Percentiles rank a stretch among this genome's conserved stretches.
phyloP scores from a whole-genome alignment of 2,329 filamentous ascomycete species.

The Didymella sp. region DNA sequence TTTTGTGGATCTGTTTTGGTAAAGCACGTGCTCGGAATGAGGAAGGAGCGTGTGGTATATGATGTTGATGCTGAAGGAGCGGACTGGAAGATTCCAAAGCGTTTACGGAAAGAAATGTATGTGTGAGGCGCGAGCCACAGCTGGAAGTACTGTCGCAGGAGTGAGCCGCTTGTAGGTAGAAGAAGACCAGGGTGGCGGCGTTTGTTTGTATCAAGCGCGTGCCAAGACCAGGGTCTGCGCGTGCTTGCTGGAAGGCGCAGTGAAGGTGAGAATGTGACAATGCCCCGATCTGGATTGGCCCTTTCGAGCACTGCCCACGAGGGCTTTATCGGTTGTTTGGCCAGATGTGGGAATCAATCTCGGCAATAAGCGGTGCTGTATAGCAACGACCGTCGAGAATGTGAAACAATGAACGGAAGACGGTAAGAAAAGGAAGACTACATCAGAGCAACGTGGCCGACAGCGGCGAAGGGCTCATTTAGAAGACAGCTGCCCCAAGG shows the following conservation, averaged over 20 bases:
- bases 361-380: conserved; percentile 1
- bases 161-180: conserved; percentile 24
- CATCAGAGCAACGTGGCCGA: background rate
- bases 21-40: conserved; percentile 26
- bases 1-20: conserved; percentile 20
- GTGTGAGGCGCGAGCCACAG: conserved; percentile 11
- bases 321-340: conserved; percentile 6
- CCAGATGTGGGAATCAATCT: conserved; percentile 5
- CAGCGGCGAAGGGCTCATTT: background rate
- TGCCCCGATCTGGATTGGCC: conserved; percentile 18
- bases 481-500: background rate
- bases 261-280: conserved; percentile 25
- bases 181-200: conserved; percentile 6
- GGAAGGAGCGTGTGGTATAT: conserved; percentile 31
- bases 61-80: conserved; percentile 40
- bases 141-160: conserved; percentile 20
- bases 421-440: background rate
- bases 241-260: conserved; percentile 33
- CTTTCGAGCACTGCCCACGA: conserved; percentile 6
- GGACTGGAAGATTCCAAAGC: conserved; percentile 44
- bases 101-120: conserved; percentile 27
- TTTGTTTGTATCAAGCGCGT: conserved; percentile 31
- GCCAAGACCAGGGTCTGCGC: conserved; percentile 33
- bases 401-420: background rate
- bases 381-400: conserved; percentile 7